Percentiles rank a stretch among this genome's conserved stretches.
Conservation (phyloP, 495 filamentous ascomycete genomes). For the Pseudoneurospora amorphoporcata region DNA sequence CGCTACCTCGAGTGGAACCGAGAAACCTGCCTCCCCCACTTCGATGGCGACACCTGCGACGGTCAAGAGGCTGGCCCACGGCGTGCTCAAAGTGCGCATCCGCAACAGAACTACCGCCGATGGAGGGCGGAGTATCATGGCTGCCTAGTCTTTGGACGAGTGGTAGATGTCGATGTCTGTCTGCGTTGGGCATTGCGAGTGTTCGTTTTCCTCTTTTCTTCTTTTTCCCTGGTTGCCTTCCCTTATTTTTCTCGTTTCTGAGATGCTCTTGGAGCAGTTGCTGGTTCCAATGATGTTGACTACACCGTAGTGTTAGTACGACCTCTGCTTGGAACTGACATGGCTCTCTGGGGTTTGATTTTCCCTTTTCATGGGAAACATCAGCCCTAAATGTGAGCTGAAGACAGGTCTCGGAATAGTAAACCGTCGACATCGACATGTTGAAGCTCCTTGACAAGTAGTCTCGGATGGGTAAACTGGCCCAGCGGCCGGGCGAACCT, state of each 20-base stretch:
- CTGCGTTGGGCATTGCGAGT: neutral
- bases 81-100: slow-evolving; percentile 42
- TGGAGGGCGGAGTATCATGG: slow-evolving; percentile 46
- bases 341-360: neutral
- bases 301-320: neutral
- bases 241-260: neutral
- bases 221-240: neutral
- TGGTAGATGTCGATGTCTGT: neutral
- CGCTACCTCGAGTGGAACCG: neutral
- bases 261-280: neutral
- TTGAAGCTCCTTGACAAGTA: neutral
- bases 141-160: slow-evolving; percentile 16
- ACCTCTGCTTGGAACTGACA: neutral
- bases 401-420: neutral
- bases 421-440: neutral
- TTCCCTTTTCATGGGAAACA: neutral
- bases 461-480: neutral
- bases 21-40: neutral
- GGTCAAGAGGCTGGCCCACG: slow-evolving; percentile 31
- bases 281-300: neutral
- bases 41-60: neutral
- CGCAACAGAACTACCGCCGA: slow-evolving; percentile 44
- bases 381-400: neutral
- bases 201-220: neutral
- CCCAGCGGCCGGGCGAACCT: neutral